Evolutionary conservation across 2,329 filamentous ascomycete genomes (phyloP), one percentile per base, ranked within the genome.

Genomic region (Xylaria sp.): DNA sequence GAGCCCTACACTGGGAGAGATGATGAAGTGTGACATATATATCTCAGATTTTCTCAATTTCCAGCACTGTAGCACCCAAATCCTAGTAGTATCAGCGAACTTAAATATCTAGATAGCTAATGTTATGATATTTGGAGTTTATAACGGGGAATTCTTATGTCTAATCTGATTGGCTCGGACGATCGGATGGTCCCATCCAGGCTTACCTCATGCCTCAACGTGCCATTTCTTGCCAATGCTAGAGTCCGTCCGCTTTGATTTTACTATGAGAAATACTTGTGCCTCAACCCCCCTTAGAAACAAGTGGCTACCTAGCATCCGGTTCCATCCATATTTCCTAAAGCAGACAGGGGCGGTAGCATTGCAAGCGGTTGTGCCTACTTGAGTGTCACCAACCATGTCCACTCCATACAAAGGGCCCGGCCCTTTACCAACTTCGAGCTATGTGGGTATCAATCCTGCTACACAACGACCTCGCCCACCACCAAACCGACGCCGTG

Each of bases 401-500:
- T 60, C 60, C 25, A 17, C 25, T 31, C 23, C 60, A 52, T 56
- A 52, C 38, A 53, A 45, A 52, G 37, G 49, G n/a, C 19, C 35
- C n/a, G 51, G n/a, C n/a, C n/a, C n/a, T n/a, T n/a, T 51, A n/a
- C 28, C 38, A 25, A 38, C 12, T n/a, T 15, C 37, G n/a, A 35
- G 33, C 15, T n/a, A 38, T 35, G 45, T 43, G 35, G 42, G 25
- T 17, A 38, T 8, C 23, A 50, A 61, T 11, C 14, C 52, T 42
- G 47, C 49, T 43, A 33, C n/a, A 23, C 55, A 52, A 25, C 62
- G 67, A 19, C 62, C 65, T 33, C 61, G 65, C 8, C 68, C 68
- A 15, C 68, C 68, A 5, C 68, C 62, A 19, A 70, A 63, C 37
- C 61, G 68, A 46, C 67, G 68, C 9, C 68, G 68, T 8, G 68